Conservation (phyloP, 2,329 filamentous ascomycete species). For the Colletotrichum ledebouriae region DNA sequence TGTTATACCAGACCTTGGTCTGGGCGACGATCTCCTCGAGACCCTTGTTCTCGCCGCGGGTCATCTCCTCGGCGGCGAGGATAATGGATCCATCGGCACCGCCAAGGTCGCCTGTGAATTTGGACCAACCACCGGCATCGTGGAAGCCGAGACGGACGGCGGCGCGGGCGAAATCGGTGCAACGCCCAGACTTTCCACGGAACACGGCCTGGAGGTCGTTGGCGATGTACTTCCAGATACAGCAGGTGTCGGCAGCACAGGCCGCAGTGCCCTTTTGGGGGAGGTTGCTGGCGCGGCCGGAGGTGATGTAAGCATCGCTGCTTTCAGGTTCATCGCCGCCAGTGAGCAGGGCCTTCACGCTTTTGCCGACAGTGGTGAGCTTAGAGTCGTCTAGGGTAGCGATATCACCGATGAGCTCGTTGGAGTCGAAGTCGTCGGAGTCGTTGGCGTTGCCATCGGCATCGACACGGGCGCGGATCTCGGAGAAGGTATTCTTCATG, state of each 20-base stretch:
- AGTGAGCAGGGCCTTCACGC: constrained; percentile 55
- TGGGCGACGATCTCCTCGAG: constrained; percentile 58
- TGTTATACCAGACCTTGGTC: constrained; percentile 55
- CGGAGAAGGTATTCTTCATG: constrained; percentile 42
- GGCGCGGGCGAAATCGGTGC: constrained; percentile 58
- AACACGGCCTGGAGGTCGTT: constrained; percentile 54
- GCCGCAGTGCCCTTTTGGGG: constrained; percentile 46
- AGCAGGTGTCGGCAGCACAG: constrained; percentile 57
- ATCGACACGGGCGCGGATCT: constrained; percentile 42
- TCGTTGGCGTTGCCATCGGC: constrained; percentile 28
- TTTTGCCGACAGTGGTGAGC: constrained; percentile 52
- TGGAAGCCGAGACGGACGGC: constrained; percentile 63
- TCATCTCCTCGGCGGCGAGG: constrained; percentile 53
- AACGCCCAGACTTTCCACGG: constrained; percentile 53
- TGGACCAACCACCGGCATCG: constrained; percentile 61
- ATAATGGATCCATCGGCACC: constrained; percentile 62
- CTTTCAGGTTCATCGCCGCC: constrained; percentile 48
- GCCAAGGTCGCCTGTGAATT: constrained; percentile 50
- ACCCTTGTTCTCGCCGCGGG: constrained; percentile 59
- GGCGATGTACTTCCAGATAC: constrained; percentile 59
- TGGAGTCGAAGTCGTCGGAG: constrained; percentile 29
- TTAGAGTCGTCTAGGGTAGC: constrained; percentile 47
- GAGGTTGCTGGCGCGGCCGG: constrained; percentile 15
- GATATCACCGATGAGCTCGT: constrained; percentile 55
- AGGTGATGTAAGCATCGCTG: constrained; percentile 41